A percentile compares a stretch with the other conserved stretches of the same genome.
Conservation (phyloP, 306 rosid genomes). For the cucumber (Cucumis sativus) region Cucumber_9930_V3 NC_026658.2:25699501-25700000, state of each 20-base stretch:
- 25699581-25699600: conserved; percentile 62
- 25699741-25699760: conserved; percentile 32
- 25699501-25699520: not conserved
- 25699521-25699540: conserved; percentile 21
- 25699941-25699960: not conserved
- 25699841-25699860: not conserved
- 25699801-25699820: conserved; percentile 81
- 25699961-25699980: not conserved
- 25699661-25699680: conserved; percentile 62
- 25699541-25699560: conserved; percentile 78
- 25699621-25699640: conserved; percentile 57
- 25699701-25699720: conserved; percentile 4
- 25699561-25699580: conserved; percentile 78
- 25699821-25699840: conserved; percentile 72
- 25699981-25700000: no score
- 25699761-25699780: conserved; percentile 41
- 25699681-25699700: conserved; percentile 25
- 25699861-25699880: not conserved
- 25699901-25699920: not conserved
- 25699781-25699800: conserved; percentile 35
- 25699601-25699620: conserved; percentile 54
- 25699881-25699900: not conserved
- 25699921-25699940: not conserved
- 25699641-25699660: conserved; percentile 48
- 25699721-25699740: not conserved